Conservation (phyloP, 2,329 filamentous ascomycete species). For the Seiridium cupressi region DNA sequence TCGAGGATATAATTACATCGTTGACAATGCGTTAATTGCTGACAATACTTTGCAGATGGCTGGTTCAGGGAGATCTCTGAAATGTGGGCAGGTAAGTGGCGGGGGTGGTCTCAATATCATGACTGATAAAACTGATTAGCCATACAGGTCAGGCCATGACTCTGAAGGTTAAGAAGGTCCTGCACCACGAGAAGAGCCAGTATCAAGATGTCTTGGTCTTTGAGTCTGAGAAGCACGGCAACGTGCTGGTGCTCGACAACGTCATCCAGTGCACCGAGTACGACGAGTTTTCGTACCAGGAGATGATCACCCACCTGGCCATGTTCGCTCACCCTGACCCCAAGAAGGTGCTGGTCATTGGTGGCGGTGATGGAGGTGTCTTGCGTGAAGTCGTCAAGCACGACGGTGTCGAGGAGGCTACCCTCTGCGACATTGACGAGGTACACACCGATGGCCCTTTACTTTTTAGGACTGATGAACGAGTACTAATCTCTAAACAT, state of each 20-base stretch:
- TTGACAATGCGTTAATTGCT: background rate
- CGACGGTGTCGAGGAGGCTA: conserved; percentile 91
- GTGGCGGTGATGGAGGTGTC: conserved; percentile 95
- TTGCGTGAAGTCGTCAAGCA: conserved; percentile 99
- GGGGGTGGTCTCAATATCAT: background rate
- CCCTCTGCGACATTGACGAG: conserved; percentile 98
- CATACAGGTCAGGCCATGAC: conserved; percentile 88
- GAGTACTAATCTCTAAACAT: conserved; percentile 2
- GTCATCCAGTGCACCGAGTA: conserved; percentile 99
- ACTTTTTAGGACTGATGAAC: conserved; percentile 33
- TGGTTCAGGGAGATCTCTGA: conserved; percentile 99
- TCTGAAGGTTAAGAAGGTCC: conserved; percentile 93
- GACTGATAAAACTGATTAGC: conserved; percentile 4
- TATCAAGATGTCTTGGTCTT: conserved; percentile 99
- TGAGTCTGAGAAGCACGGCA: conserved; percentile 95
- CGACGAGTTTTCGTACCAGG: conserved; percentile 99
- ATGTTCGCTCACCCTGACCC: conserved; percentile 98
- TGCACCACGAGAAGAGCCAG: conserved; percentile 98
- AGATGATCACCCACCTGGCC: conserved; percentile 99
- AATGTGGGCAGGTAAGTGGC: conserved; percentile 81
- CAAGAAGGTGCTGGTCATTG: conserved; percentile 97
- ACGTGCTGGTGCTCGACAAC: conserved; percentile 94
- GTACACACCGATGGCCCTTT: conserved; percentile 34
- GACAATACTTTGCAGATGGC: conserved; percentile 66
- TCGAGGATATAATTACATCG: background rate